A percentile compares a stretch with the other conserved stretches of the same genome.
These are phyloP conservation scores for Mycoemilia scoparia DNA, from an alignment of 192 early-diverging fungal species.

Conservation along the genomic window DNA sequence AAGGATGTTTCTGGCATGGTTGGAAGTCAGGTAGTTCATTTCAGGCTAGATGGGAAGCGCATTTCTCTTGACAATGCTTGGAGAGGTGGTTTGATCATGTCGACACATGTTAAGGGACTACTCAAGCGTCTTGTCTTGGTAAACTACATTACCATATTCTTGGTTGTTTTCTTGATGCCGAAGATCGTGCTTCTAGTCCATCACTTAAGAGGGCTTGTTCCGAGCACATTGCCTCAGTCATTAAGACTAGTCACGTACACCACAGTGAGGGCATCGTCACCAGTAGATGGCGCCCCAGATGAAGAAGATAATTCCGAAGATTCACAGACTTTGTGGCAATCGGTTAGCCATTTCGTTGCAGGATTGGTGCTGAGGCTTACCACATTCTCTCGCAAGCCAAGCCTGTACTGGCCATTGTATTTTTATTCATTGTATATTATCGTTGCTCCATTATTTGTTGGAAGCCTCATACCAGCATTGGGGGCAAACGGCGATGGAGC, in stretches of 20 bases:
- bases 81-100: constrained; percentile 56
- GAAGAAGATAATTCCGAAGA: no score
- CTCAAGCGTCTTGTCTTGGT: constrained; percentile 19
- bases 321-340: no score
- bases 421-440: constrained; percentile 24
- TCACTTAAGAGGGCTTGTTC: constrained; percentile 2
- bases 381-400: constrained; percentile 21
- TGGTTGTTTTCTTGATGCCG: constrained; percentile 8
- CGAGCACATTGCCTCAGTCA: no score
- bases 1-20: constrained; percentile 32
- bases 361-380: constrained; percentile 14
- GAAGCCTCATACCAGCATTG: constrained; percentile 44
- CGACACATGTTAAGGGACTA: constrained; percentile 31
- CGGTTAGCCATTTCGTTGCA: constrained; percentile 5
- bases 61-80: constrained; percentile 38
- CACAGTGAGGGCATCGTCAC: no score
- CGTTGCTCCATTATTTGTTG: constrained; percentile 48
- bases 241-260: no score
- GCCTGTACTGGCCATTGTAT: constrained; percentile 38
- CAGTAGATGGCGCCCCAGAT: constrained; percentile 11
- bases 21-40: constrained; percentile 30
- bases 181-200: constrained; percentile 7
- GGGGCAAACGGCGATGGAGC: constrained; percentile 17
- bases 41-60: constrained; percentile 45
- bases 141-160: constrained; percentile 24